Evolutionary conservation across 768 basidiomycete genomes (phyloP).

Genomic region (Tulasnella sp.): DNA sequence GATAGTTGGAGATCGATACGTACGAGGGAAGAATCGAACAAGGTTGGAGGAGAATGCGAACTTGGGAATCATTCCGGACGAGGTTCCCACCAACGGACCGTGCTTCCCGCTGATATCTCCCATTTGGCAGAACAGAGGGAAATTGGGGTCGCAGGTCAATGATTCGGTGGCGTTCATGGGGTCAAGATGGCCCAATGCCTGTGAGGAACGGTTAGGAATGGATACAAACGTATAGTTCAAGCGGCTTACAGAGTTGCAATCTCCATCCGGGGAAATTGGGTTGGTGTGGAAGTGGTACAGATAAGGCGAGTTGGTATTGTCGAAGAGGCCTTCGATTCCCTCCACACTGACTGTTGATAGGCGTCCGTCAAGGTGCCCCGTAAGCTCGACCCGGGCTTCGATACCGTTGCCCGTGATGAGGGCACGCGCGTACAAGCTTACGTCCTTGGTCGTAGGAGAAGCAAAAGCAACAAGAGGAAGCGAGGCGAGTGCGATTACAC

Average conservation of each 20-base stretch:
- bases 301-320: not conserved
- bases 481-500: no score
- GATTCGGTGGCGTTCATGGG: not conserved
- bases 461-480: no score
- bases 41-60: not conserved
- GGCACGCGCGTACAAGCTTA: not conserved
- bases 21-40: constrained; percentile 7
- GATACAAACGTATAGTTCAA: no score
- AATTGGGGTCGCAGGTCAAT: constrained; percentile 11
- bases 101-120: constrained; percentile 14
- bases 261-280: constrained; percentile 6
- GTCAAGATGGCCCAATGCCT: constrained; percentile 13
- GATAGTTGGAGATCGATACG: no score
- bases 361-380: not conserved
- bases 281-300: constrained; percentile 14
- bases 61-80: not conserved
- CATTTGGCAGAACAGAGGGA: constrained; percentile 10
- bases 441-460: not conserved
- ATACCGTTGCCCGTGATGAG: not conserved
- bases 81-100: constrained; percentile 5
- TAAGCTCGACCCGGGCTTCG: not conserved
- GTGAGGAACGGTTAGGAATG: no score
- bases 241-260: constrained; percentile 12
- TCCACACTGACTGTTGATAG: not conserved
- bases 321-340: not conserved